Conservation (phyloP, 106 monocot genomes). For the Acorus calamus region DNA sequence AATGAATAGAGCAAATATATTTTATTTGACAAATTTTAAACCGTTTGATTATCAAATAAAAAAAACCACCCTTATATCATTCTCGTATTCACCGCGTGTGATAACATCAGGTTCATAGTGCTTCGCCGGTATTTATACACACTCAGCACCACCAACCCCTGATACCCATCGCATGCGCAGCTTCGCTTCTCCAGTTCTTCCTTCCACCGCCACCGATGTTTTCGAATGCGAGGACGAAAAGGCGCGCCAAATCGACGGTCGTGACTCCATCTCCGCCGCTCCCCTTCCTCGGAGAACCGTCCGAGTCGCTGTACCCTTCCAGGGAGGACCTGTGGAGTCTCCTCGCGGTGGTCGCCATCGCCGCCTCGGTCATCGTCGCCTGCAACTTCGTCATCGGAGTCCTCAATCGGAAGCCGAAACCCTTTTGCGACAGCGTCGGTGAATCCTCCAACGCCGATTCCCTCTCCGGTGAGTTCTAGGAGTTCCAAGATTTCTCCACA, state of each 20-base stretch:
- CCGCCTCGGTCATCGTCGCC: constrained; percentile 48
- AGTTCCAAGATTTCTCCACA: neutral
- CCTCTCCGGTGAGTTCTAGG: neutral
- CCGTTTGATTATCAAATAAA: too few species aligned
- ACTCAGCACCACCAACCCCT: too few species aligned
- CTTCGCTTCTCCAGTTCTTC: too few species aligned
- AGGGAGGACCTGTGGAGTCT: constrained; percentile 43
- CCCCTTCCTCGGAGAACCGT: constrained; percentile 20
- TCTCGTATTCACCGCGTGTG: too few species aligned
- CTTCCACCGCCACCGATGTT: too few species aligned
- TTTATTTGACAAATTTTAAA: too few species aligned
- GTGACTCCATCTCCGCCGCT: neutral
- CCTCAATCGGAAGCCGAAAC: constrained; percentile 31
- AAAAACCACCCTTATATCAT: too few species aligned
- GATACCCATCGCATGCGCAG: too few species aligned
- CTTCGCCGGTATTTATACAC: too few species aligned
- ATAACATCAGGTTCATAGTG: too few species aligned
- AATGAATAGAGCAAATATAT: too few species aligned
- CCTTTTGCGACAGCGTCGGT: constrained; percentile 64
- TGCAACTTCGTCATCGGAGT: constrained; percentile 29
- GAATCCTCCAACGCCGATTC: constrained; percentile 15
- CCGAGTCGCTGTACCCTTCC: constrained; percentile 50
- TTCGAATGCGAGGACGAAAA: neutral
- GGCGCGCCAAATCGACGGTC: neutral
- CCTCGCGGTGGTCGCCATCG: constrained; percentile 55